phyloP scores from a whole-genome alignment of 108 stramenopile species.

The Seminavis robusta region DNA sequence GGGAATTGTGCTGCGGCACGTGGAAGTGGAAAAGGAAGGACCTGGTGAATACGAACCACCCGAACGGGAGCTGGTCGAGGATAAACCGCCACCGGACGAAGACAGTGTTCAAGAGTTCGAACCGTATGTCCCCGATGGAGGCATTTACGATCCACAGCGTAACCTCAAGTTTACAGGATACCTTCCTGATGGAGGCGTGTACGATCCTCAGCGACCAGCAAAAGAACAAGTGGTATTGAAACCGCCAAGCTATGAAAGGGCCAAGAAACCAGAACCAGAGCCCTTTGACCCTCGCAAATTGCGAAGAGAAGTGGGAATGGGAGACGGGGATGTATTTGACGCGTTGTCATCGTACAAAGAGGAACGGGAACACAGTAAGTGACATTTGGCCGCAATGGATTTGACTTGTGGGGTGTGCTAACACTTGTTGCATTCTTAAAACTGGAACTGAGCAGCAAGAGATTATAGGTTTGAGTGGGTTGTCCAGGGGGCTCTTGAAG shows the following conservation, averaged over 20 bases:
- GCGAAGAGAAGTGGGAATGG: constrained; percentile 13
- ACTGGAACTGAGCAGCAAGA: too few species aligned
- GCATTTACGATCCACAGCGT: too few species aligned
- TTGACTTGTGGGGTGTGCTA: too few species aligned
- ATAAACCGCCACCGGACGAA: constrained; percentile 5
- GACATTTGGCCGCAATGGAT: too few species aligned
- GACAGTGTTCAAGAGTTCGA: constrained; percentile 11
- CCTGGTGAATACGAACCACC: constrained; percentile 14
- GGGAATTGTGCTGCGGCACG: too few species aligned
- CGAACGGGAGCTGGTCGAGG: constrained; percentile 3
- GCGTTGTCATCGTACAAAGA: too few species aligned
- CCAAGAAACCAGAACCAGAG: constrained; percentile 1
- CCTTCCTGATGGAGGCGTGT: too few species aligned
- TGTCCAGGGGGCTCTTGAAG: constrained; percentile 31
- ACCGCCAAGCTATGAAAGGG: constrained; percentile 11
- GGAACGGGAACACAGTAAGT: too few species aligned
- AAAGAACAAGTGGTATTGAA: constrained; percentile 3
- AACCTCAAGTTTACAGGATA: too few species aligned
- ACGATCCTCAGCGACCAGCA: constrained; percentile 6
- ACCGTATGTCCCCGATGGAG: constrained; percentile 13
- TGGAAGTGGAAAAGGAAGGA: too few species aligned
- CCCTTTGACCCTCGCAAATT: constrained; percentile 7
- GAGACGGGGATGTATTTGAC: constrained; percentile 12
- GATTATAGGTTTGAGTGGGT: constrained; percentile 50
- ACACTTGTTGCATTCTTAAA: too few species aligned